Conservation (phyloP, 257 asterid genomes). For the Nicotiana sylvestris region DNA sequence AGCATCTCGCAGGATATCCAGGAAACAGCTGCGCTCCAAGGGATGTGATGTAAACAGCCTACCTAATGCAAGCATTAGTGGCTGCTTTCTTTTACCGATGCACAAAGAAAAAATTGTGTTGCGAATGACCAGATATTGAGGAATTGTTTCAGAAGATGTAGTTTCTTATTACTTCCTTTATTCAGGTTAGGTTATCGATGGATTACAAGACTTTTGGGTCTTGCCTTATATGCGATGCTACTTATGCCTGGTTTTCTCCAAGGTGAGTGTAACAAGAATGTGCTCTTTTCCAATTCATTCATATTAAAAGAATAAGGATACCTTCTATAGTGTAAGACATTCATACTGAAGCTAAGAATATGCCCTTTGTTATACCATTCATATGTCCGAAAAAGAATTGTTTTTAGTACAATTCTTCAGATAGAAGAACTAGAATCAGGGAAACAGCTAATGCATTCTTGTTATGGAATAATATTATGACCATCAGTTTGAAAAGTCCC, state of each 20-base stretch:
- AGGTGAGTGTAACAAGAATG: constrained; percentile 37
- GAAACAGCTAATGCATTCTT: background rate
- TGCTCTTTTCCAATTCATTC: constrained; percentile 1
- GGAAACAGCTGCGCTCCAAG: too few species aligned
- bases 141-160: constrained; percentile 9
- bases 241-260: constrained; percentile 98
- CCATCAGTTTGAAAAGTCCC: background rate
- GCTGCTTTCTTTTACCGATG: too few species aligned
- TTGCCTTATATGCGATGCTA: constrained; percentile 72
- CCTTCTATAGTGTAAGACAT: background rate
- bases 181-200: constrained; percentile 97
- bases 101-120: background rate
- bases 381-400: background rate
- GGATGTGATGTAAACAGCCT: too few species aligned
- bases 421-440: background rate
- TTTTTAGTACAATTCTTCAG: background rate
- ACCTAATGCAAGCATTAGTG: too few species aligned
- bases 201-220: constrained; percentile 81
- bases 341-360: background rate
- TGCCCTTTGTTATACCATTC: background rate
- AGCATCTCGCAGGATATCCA: too few species aligned
- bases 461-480: background rate
- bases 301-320: background rate
- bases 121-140: background rate
- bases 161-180: constrained; percentile 32